Base-by-base conservation (phyloP, 176 grass and related monocot genomes). In the Eleusine coracana region DNA sequence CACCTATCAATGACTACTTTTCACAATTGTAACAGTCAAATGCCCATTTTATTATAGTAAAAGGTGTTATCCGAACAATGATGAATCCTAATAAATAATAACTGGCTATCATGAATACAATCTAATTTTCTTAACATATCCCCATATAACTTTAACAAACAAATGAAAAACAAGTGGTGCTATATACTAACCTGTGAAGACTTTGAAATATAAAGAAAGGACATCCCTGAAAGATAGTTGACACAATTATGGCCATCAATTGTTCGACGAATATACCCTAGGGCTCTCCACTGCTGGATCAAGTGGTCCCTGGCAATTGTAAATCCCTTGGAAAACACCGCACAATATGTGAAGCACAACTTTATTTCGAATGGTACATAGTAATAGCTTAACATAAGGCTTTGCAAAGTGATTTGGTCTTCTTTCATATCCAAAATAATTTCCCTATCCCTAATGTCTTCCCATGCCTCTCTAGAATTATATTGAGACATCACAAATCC, bases 201-300 rank as follows among this genome's bases (percentile, higher is more conserved):
- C 48, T 60, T 38, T 3, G 71, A 76, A 71, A 79, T 59, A 18
- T 90, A 73, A 60, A 90, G 54, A 77, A 93, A 90, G 7, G 85
- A 93, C 81, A 87, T 93, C 21, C 84, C 66, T 23, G 70, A 11
- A 12, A 93, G 74, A 65, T 82, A 70, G 18, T 88, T 28, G 2
- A 90, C 49, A 27, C 84, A 90, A 0, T 65, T 42, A 4, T 74
- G n/a, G 11, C 77, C 88, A 6, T 80, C 29, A 5, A 6, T 42
- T 14, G 18, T 34, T 34, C 31, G 7, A 37, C 66, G 20, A 45
- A 83, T 85, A 64, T 85, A 93, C 44, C 85, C 82, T 80, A 90
- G 91, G 20, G 88, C 91, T 17, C 14, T 79, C 88, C 88, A 93
- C 66, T 90, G 80, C 12, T 86, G 82, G 42, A 93, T 73, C 7